phyloP scores from a whole-genome alignment of 352 stramenopile species.

The Globisporangium nodosum region DNA sequence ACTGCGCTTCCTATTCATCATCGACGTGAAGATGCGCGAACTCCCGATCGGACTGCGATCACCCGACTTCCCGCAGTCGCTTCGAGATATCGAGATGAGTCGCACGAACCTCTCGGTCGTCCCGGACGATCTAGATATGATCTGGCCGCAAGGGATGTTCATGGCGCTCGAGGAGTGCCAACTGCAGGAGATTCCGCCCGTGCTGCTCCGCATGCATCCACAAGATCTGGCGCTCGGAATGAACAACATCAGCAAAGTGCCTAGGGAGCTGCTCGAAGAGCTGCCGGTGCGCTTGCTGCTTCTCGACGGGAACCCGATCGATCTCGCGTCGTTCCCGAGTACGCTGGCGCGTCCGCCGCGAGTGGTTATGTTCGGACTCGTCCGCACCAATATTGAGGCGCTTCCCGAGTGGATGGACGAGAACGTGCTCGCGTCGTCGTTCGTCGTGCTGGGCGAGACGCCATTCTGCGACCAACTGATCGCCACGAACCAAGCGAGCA shows the following conservation, averaged over 20 bases:
- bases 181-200: neutral
- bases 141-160: constrained; percentile 2
- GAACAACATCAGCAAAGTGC: constrained; percentile 2
- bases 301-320: constrained; percentile 14
- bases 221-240: constrained; percentile 4
- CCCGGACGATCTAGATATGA: constrained; percentile 4
- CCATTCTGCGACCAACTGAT: constrained; percentile 5
- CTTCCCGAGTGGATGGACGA: constrained; percentile 3
- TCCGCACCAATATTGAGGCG: neutral
- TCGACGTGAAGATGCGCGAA: constrained; percentile 6
- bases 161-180: constrained; percentile 1
- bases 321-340: neutral
- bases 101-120: constrained; percentile 4
- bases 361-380: neutral
- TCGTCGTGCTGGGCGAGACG: neutral
- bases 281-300: neutral
- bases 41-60: constrained; percentile 10
- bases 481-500: neutral
- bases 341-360: neutral
- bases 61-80: constrained; percentile 4
- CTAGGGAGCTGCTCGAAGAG: neutral
- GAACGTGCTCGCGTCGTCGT: neutral
- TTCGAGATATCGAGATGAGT: constrained; percentile 7
- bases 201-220: neutral
- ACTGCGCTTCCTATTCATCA: constrained; percentile 6